A percentile compares a stretch with the other conserved stretches of the same genome.
Evolutionary conservation across 2,329 filamentous ascomycete species (phyloP).

Genomic region (Ophiostoma piceae): DNA sequence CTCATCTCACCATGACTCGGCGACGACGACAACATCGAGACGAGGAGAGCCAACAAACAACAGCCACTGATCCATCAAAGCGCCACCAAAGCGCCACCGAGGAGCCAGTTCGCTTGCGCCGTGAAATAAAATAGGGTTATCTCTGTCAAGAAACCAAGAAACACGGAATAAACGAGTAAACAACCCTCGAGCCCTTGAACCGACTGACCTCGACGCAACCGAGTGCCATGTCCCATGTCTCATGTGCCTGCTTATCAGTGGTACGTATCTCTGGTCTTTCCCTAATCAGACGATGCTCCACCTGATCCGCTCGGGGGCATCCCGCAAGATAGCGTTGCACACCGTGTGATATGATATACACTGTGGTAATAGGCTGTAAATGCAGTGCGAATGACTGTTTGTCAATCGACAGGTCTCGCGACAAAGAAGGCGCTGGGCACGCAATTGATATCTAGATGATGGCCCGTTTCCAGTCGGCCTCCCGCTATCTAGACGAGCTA

Average conservation of each 20-base stretch:
- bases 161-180: neutral
- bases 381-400: neutral
- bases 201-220: too few species aligned
- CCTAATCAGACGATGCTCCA: neutral
- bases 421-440: constrained; percentile 8
- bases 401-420: neutral
- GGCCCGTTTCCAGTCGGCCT: neutral
- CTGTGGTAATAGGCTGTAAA: neutral
- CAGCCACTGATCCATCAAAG: neutral
- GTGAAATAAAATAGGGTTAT: neutral
- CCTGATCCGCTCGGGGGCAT: neutral
- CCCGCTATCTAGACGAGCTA: neutral
- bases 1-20: neutral
- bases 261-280: neutral
- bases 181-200: neutral
- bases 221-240: neutral
- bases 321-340: neutral
- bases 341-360: neutral
- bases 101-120: neutral
- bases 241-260: constrained; percentile 7
- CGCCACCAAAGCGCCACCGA: neutral
- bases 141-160: too few species aligned
- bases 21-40: neutral
- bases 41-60: too few species aligned
- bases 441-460: neutral